phyloP scores from a whole-genome alignment of 2,329 filamentous ascomycete species.

The Chalaropsis thielavioides region DNA sequence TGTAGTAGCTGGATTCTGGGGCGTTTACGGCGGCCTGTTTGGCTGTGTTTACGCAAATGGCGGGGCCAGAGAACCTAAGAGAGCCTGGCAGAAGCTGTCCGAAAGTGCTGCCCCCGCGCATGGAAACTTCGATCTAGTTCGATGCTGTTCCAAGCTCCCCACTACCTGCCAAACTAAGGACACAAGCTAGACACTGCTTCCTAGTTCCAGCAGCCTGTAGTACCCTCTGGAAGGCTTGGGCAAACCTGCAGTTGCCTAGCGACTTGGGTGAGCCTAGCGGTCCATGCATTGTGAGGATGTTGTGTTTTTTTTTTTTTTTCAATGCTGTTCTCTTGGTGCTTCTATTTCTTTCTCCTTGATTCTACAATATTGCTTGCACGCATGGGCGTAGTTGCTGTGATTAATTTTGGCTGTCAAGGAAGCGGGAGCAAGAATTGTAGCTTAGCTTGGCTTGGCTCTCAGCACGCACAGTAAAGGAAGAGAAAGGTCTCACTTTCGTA shows the following conservation, averaged over 20 bases:
- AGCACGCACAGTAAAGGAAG: neutral
- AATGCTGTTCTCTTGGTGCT: neutral
- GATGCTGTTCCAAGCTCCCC: conserved; percentile 28
- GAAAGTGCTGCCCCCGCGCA: conserved; percentile 17
- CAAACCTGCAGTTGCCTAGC: neutral
- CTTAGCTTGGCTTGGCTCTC: neutral
- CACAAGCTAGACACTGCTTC: neutral
- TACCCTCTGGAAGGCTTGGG: neutral
- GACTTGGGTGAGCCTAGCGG: neutral
- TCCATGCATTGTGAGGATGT: neutral
- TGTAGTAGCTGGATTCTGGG: conserved; percentile 12
- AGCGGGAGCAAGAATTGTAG: neutral
- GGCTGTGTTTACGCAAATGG: neutral
- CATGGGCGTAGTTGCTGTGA: neutral
- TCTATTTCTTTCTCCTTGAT: conserved; percentile 1
- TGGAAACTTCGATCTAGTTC: conserved; percentile 29
- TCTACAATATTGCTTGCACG: no score
- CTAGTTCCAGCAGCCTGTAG: conserved; percentile 1
- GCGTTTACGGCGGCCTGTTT: conserved; percentile 3
- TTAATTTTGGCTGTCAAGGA: neutral
- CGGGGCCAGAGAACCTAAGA: conserved; percentile 11
- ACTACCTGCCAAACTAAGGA: conserved; percentile 13
- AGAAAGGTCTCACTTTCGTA: neutral
- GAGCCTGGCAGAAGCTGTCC: conserved; percentile 15
- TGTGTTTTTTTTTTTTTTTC: neutral